Evolutionary conservation across 1,284 basidiomycete genomes (phyloP).

Genomic region (Heterobasidion irregulare): DNA sequence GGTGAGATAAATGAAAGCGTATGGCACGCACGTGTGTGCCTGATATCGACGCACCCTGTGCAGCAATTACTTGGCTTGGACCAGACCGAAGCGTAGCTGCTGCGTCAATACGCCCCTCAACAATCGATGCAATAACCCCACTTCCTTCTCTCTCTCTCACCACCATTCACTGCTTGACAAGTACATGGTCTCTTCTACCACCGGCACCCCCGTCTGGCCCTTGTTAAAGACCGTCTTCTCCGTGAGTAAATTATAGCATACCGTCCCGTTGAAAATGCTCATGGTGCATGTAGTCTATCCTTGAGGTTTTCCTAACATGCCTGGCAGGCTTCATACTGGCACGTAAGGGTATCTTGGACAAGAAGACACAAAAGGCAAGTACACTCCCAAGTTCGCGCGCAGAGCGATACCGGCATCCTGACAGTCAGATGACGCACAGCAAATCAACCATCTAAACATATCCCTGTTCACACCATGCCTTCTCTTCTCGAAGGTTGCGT

Average conservation of each 20-base stretch:
- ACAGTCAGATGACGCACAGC: conserved; percentile 28
- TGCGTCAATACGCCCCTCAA: neutral
- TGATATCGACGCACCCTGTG: neutral
- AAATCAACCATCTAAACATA: conserved; percentile 75
- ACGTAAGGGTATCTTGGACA: conserved; percentile 75
- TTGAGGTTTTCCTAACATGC: conserved; percentile 85
- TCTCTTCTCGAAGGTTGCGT: conserved; percentile 90
- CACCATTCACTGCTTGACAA: neutral
- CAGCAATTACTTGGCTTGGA: neutral
- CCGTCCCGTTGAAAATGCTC: neutral
- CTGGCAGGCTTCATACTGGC: conserved; percentile 83
- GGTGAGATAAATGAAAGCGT: too few relatives aligned
- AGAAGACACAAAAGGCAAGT: conserved; percentile 77
- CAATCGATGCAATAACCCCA: neutral
- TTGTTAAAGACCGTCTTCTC: conserved; percentile 46
- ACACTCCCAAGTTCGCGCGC: neutral
- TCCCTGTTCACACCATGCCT: conserved; percentile 90
- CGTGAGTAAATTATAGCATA: conserved; percentile 24
- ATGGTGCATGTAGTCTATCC: conserved; percentile 58
- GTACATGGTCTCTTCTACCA: conserved; percentile 1
- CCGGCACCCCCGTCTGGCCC: conserved; percentile 24
- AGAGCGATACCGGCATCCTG: neutral
- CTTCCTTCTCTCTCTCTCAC: conserved; percentile 2
- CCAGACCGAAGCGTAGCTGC: neutral
- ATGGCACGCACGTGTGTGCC: neutral